Percentiles rank a stretch among this genome's conserved stretches.
Evolutionary conservation across 169 alveolate species (phyloP).

Genomic region (Plasmodium gonderi): DNA sequence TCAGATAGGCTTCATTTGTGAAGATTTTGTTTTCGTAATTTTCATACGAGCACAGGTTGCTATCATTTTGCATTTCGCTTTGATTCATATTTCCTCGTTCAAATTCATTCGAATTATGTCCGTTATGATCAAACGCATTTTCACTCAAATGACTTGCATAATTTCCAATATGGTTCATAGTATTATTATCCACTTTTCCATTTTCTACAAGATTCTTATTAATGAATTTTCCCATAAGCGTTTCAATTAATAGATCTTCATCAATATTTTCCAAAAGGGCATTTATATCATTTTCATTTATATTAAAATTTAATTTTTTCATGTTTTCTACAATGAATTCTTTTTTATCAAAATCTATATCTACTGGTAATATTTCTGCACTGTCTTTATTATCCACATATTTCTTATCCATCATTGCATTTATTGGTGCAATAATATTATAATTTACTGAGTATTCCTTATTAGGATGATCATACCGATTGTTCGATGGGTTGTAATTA

Average conservation of each 20-base stretch:
- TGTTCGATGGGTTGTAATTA: background rate
- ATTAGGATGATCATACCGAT: background rate
- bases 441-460: background rate
- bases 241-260: conserved; percentile 38
- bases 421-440: background rate
- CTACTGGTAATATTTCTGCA: background rate
- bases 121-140: conserved; percentile 6
- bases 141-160: background rate
- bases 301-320: conserved; percentile 24
- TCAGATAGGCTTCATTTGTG: conserved; percentile 3
- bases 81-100: background rate
- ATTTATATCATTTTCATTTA: conserved; percentile 40
- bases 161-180: conserved; percentile 2
- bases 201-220: conserved; percentile 24
- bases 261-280: conserved; percentile 20
- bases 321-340: conserved; percentile 28
- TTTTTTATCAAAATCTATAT: conserved; percentile 21
- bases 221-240: conserved; percentile 11
- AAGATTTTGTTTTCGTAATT: conserved; percentile 1
- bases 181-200: conserved; percentile 23
- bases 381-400: background rate
- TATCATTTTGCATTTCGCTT: background rate
- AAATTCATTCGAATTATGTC: background rate
- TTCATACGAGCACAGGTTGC: background rate
- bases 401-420: background rate